Evolutionary conservation across 805 yeast species (phyloP).

Genomic region (Lachancea lanzarotensis): DNA sequence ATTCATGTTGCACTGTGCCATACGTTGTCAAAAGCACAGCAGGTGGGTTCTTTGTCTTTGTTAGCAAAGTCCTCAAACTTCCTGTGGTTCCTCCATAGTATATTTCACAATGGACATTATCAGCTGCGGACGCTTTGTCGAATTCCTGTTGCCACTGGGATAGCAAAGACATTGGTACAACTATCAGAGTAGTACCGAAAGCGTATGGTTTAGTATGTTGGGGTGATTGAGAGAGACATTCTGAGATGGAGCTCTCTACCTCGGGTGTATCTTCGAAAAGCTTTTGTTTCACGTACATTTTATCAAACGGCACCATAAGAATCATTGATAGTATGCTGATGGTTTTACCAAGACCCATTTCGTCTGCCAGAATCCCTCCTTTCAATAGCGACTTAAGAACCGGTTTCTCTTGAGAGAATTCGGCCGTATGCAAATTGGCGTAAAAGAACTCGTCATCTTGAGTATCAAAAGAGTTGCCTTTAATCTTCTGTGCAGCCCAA

Average conservation of each 20-base stretch:
- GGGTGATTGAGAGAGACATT: slow-evolving; percentile 7
- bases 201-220: slow-evolving; percentile 44
- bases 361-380: slow-evolving; percentile 93
- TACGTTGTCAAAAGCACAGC: slow-evolving; percentile 75
- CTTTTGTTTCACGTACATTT: neutral
- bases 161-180: slow-evolving; percentile 87
- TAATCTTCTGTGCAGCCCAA: slow-evolving; percentile 31
- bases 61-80: slow-evolving; percentile 43
- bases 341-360: slow-evolving; percentile 95
- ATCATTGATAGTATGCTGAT: slow-evolving; percentile 73
- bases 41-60: slow-evolving; percentile 45
- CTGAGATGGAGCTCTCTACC: neutral
- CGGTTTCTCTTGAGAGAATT: slow-evolving; percentile 64
- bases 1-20: slow-evolving; percentile 79
- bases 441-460: slow-evolving; percentile 42
- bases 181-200: slow-evolving; percentile 61
- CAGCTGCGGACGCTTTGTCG: slow-evolving; percentile 44
- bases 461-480: neutral
- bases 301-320: slow-evolving; percentile 55
- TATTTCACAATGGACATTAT: slow-evolving; percentile 43
- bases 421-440: slow-evolving; percentile 76
- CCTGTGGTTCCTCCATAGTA: slow-evolving; percentile 69
- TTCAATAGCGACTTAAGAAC: slow-evolving; percentile 48
- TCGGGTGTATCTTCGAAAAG: slow-evolving; percentile 5
- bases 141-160: slow-evolving; percentile 89